Evolutionary conservation across 345 rosid genomes (phyloP), one percentile per base, ranked within the genome.

Genomic region (Triadica sebifera): DNA sequence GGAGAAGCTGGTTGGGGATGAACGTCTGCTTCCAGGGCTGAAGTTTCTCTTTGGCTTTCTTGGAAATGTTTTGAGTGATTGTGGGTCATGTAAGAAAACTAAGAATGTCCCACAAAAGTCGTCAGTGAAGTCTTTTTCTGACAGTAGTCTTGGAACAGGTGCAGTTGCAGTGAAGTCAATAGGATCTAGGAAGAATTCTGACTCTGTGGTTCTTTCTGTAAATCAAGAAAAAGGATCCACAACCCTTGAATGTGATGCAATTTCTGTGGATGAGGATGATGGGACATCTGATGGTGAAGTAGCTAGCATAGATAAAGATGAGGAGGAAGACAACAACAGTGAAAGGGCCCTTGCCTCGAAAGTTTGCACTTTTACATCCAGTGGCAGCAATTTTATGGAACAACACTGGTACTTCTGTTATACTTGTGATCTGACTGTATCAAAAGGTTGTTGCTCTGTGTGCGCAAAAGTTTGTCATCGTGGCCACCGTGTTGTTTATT

Each of bases 401-500:
- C 99, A 95, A 67, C 99, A 95, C 79, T 95, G 99, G 99, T 95
- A 95, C 74, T 95, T 95, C 78, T 95, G 99, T 83, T 95, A 95
- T 82, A 95, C 99, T n/a, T 95, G 99, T 85, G 99, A 95, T 82
- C 89, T 95, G 74, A 90, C 95, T 16, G 97, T 90, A 70, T 88
- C 97, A 64, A 95, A 95, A 84, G 99, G 99, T 56, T 95, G 99
- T 79, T 95, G 99, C 80, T 95, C 99, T 75, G 91, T 93, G 24
- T 95, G 99, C 56, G 98, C 99, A 76, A 95, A 93, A 87, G 98
- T 95, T 79, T 95, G 99, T 80, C 99, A 95, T 84, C 90, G 91
- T 24, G 99, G 98, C 68, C 99, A 95, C 76, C 98, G 94, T 80
- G 99, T 95, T 81, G 99, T 93, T 75, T 95, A 95, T 84, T 95